phyloP scores from a whole-genome alignment of 163 green algal species.

The Volvox carteri region DNA sequence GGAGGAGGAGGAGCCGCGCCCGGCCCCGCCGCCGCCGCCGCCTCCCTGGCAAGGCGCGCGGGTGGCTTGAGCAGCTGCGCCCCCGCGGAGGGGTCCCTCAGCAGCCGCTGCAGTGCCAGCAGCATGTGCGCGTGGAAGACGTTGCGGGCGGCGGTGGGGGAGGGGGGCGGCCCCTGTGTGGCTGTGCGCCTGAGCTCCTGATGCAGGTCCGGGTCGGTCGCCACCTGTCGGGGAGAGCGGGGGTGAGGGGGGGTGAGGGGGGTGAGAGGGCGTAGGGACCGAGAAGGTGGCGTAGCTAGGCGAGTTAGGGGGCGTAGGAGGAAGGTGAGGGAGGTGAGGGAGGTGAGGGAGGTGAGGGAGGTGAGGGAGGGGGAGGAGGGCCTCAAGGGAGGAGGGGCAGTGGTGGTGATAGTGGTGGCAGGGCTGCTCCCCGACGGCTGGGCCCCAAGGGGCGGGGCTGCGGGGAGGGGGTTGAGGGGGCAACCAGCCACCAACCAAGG shows the following conservation, averaged over 20 bases:
- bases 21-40: background rate
- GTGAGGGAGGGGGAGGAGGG: too few species aligned
- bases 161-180: background rate
- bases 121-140: conserved; percentile 23
- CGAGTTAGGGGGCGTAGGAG: too few species aligned
- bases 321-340: too few species aligned
- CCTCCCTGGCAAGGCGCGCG: background rate
- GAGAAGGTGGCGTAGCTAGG: too few species aligned
- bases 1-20: background rate
- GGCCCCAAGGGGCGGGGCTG: background rate
- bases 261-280: too few species aligned
- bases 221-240: background rate
- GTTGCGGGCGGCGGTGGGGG: background rate
- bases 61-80: background rate
- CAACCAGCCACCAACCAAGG: background rate
- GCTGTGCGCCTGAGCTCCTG: background rate
- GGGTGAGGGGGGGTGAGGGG: too few species aligned
- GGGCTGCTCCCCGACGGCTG: too few species aligned
- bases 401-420: too few species aligned
- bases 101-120: conserved; percentile 36
- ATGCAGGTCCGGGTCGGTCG: conserved; percentile 3
- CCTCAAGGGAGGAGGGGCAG: too few species aligned
- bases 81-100: background rate
- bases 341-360: too few species aligned
- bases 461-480: background rate